Evolutionary conservation across 371 early-diverging fungal genomes (phyloP).

Genomic region (Rhizomucor miehei): DNA sequence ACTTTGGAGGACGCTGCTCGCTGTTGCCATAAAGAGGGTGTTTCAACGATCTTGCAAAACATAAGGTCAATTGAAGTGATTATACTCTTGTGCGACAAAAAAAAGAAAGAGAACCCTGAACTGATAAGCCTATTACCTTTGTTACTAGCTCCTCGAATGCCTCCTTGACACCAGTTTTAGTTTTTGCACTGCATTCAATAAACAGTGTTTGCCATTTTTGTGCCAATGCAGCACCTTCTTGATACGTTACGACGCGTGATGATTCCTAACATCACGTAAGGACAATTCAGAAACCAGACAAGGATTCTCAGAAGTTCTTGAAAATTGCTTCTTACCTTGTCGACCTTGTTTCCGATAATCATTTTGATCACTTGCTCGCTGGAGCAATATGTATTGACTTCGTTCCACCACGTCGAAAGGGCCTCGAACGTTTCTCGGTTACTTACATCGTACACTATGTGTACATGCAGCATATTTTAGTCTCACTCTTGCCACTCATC

Average conservation of each 20-base stretch:
- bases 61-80: no score
- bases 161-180: slow-evolving; percentile 80
- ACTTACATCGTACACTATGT: slow-evolving; percentile 92
- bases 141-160: slow-evolving; percentile 89
- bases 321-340: slow-evolving; percentile 75
- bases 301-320: not conserved
- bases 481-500: not conserved
- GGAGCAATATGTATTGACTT: slow-evolving; percentile 88
- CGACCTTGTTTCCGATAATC: slow-evolving; percentile 97
- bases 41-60: slow-evolving; percentile 61
- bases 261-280: slow-evolving; percentile 45
- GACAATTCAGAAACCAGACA: not conserved
- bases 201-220: slow-evolving; percentile 83
- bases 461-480: not conserved
- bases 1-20: slow-evolving; percentile 26
- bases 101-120: not conserved
- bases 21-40: slow-evolving; percentile 77
- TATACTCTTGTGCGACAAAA: not conserved
- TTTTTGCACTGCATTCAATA: slow-evolving; percentile 95
- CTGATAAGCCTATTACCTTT: slow-evolving; percentile 48
- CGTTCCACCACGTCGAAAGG: slow-evolving; percentile 90
- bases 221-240: slow-evolving; percentile 92
- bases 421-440: slow-evolving; percentile 90
- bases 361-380: slow-evolving; percentile 88
- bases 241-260: slow-evolving; percentile 75